Conservation (phyloP, 1,284 basidiomycete genomes). For the Mycena sp. region DNA sequence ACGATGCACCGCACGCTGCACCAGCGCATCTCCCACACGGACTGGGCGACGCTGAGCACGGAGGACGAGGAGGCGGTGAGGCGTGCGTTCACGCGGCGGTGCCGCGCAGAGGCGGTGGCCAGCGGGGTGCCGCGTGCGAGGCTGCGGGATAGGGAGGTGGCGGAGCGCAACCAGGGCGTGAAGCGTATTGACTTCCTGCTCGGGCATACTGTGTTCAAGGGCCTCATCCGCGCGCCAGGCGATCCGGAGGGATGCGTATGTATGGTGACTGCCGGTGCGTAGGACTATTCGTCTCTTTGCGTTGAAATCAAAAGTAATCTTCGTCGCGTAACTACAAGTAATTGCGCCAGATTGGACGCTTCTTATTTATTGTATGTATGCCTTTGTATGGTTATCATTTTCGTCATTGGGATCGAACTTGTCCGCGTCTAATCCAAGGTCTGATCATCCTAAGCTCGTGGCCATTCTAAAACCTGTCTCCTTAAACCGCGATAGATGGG, state of each 20-base stretch:
- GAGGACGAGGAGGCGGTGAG: constrained; percentile 54
- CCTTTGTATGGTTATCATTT: too few relatives aligned
- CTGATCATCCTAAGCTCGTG: too few relatives aligned
- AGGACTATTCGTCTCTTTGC: too few relatives aligned
- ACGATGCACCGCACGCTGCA: constrained; percentile 61
- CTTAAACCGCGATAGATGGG: too few relatives aligned
- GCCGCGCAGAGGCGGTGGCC: constrained; percentile 51
- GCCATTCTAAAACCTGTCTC: too few relatives aligned
- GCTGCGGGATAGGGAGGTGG: constrained; percentile 11
- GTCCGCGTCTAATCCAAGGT: too few relatives aligned
- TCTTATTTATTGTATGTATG: too few relatives aligned
- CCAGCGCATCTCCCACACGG: constrained; percentile 59
- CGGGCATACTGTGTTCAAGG: constrained; percentile 62
- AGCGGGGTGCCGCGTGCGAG: constrained; percentile 27
- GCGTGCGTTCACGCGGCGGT: constrained; percentile 57
- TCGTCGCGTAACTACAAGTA: too few relatives aligned
- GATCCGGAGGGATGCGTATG: constrained; percentile 43
- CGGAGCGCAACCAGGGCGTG: constrained; percentile 55
- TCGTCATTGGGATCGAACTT: too few relatives aligned
- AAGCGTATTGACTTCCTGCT: constrained; percentile 67
- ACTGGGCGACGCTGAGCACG: constrained; percentile 59
- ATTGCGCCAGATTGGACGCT: too few relatives aligned
- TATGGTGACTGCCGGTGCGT: neutral
- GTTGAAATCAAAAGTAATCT: too few relatives aligned
- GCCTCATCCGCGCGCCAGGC: constrained; percentile 52